phyloP scores from a whole-genome alignment of 2,329 filamentous ascomycete genomes.

The Alternaria gansuensis region DNA sequence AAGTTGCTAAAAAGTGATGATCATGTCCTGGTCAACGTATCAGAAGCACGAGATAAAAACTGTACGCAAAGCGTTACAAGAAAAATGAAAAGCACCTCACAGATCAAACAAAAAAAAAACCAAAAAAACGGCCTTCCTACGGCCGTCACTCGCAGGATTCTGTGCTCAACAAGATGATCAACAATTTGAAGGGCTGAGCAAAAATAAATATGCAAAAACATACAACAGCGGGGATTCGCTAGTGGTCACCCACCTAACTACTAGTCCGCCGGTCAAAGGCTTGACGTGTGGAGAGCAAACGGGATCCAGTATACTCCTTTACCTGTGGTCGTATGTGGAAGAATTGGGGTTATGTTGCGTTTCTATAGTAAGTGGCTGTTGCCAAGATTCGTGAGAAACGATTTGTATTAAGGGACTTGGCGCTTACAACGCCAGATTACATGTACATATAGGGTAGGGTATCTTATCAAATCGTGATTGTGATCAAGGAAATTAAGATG shows the following conservation, averaged over 20 bases:
- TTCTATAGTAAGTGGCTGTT: background rate
- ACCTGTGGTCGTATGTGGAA: background rate
- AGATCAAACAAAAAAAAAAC: background rate
- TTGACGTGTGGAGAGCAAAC: too few relatives aligned
- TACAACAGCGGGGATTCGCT: too few relatives aligned
- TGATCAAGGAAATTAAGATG: constrained; percentile 1
- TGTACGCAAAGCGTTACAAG: background rate
- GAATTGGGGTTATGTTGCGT: background rate
- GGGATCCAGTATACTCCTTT: too few relatives aligned
- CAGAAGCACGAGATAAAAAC: background rate
- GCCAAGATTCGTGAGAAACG: background rate
- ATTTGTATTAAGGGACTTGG: background rate
- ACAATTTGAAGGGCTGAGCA: too few relatives aligned
- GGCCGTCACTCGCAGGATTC: too few relatives aligned
- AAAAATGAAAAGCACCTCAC: background rate
- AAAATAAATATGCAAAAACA: too few relatives aligned
- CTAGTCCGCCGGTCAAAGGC: too few relatives aligned
- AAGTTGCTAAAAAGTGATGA: background rate
- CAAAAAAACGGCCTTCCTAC: too few relatives aligned
- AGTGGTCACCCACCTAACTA: too few relatives aligned
- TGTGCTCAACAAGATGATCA: too few relatives aligned
- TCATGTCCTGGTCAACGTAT: too few relatives aligned
- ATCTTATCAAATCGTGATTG: constrained; percentile 3
- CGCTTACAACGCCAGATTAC: background rate
- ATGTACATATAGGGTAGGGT: constrained; percentile 13